Conservation (phyloP, 768 basidiomycete genomes). For the Floccularia luteovirens region DNA sequence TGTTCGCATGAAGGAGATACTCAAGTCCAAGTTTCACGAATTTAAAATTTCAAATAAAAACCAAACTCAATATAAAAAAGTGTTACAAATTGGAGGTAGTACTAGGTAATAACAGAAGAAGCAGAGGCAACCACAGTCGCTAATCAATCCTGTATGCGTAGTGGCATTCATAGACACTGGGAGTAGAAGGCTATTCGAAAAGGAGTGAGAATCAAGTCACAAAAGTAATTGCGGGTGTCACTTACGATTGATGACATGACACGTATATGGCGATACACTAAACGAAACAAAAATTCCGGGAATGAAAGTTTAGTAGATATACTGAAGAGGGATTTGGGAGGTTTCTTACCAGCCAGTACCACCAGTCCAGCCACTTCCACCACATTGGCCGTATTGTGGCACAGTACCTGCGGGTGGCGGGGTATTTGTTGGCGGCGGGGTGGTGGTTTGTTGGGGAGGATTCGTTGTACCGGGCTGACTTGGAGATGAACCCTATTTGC, state of each 20-base stretch:
- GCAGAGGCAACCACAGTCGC: too few relatives aligned
- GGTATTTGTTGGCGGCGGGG: conserved; percentile 11
- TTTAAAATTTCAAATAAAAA: too few relatives aligned
- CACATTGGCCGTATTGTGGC: conserved; percentile 34
- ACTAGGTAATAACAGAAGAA: too few relatives aligned
- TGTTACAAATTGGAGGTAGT: too few relatives aligned
- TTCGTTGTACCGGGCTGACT: background rate
- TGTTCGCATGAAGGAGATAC: too few relatives aligned
- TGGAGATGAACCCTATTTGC: background rate
- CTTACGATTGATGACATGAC: conserved; percentile 25
- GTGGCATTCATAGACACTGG: conserved; percentile 22
- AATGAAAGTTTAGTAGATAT: background rate
- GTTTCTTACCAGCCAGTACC: conserved; percentile 26
- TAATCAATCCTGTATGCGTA: too few relatives aligned
- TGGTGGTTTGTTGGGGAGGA: conserved; percentile 5
- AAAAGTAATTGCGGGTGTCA: background rate
- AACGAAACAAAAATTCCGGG: background rate
- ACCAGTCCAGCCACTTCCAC: conserved; percentile 31
- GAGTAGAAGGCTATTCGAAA: conserved; percentile 23
- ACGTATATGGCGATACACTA: conserved; percentile 28
- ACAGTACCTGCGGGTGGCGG: conserved; percentile 18
- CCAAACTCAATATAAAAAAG: too few relatives aligned
- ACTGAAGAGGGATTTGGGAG: too few relatives aligned
- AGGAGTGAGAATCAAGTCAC: background rate
- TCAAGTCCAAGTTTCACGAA: too few relatives aligned